These are phyloP conservation scores for Phytophthora hibernalis DNA, from an alignment of 352 stramenopile genomes.

Conservation along the genomic window DNA sequence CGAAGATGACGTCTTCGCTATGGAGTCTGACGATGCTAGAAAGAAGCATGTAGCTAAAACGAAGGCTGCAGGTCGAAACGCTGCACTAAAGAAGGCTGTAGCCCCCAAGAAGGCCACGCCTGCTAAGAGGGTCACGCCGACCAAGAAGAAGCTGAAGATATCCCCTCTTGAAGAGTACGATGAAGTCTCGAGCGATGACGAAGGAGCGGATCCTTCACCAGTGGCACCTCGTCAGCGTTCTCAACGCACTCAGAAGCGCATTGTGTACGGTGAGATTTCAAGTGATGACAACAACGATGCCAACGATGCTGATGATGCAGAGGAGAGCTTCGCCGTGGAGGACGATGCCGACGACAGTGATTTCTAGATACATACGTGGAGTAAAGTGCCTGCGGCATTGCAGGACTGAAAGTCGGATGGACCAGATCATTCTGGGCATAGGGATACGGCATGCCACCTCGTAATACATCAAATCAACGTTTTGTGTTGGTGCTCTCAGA, in stretches of 20 bases:
- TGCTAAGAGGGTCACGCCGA: conserved; percentile 28
- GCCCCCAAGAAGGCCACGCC: conserved; percentile 38
- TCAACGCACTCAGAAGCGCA: conserved; percentile 47
- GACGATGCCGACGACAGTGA: conserved; percentile 69
- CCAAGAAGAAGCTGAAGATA: conserved; percentile 32
- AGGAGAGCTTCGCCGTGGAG: conserved; percentile 62
- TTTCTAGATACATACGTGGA: conserved; percentile 43
- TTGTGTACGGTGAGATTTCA: conserved; percentile 61
- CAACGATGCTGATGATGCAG: conserved; percentile 40
- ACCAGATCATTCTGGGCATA: conserved; percentile 12
- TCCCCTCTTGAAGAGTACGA: conserved; percentile 40
- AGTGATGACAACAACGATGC: conserved; percentile 58
- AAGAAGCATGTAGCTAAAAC: conserved; percentile 53
- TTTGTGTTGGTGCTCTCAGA: conserved; percentile 4
- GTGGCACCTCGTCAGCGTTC: conserved; percentile 43
- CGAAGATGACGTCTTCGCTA: conserved; percentile 78
- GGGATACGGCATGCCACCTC: conserved; percentile 1
- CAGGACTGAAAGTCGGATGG: conserved; percentile 17
- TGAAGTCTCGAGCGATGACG: conserved; percentile 33
- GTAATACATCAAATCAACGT: conserved; percentile 21
- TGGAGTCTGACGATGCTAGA: conserved; percentile 45
- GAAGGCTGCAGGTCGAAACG: conserved; percentile 42
- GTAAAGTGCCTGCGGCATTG: conserved; percentile 17
- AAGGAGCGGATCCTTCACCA: conserved; percentile 19
- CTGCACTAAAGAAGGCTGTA: conserved; percentile 20